Evolutionary conservation across 1,284 basidiomycete species (phyloP), one percentile per base, ranked within the genome.

Genomic region (Polyporus tsugae): DNA sequence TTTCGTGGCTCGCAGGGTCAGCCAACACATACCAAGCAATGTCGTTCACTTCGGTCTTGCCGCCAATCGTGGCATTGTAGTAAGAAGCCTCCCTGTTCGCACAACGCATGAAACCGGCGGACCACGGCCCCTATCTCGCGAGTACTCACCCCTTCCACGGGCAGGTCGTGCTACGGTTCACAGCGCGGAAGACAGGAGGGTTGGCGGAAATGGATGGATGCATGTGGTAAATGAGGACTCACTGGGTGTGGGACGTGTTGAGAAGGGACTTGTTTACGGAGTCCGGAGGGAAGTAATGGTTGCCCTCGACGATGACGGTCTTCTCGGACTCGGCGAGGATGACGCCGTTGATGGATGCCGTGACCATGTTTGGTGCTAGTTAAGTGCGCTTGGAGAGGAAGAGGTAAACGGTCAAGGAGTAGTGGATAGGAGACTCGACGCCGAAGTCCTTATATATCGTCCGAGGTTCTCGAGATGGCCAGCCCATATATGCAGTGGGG

Each of bases 261-360:
- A 91, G 82, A 9, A 82, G 67, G 0, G 78, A 76, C 39, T 75
- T 81, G 49, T 83, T 82, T 25, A 92, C 80, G 6, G 85, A 80
- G 5, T 80, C 76, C 0, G 87, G 86, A 4, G 91, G 89, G 75
- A 92, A 92, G 78, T 92, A 92, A 71, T 91, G 87, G 73, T 90
- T 91, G 9, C 83, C 84, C 74, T 92, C 90, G 62, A 91, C 82
- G 6, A 85, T 76, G 59, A 87, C 77, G 0, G 89, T 89, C 0
- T 81, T 78, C 68, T 82, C 79, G 10, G 84, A 85, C 60, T 91
- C 84, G 10, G 89, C 89, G 72, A 94, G 82, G 46, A 86, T 80
- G 29, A 78, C 80, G 44, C 84, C 85, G 73, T 88, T 82, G 66
- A 87, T 75, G 6, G 81, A 80, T 33, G 85, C 88, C 78, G 83